phyloP scores from a whole-genome alignment of 305 asterid genomes.

The Fraxinus platypoda region DNA sequence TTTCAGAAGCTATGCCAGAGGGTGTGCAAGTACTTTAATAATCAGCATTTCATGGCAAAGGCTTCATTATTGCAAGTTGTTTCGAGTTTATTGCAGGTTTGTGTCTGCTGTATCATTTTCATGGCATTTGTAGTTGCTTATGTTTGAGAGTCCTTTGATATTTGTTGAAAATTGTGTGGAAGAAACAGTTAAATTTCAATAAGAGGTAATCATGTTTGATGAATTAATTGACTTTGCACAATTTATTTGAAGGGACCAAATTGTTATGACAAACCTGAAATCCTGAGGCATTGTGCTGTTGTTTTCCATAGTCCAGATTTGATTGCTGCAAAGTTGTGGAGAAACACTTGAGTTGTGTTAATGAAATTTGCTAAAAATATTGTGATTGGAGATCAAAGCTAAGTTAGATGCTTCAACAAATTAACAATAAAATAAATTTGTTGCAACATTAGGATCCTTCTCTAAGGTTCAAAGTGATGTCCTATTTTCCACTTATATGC shows the following conservation, averaged over 20 bases:
- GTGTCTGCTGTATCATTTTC: background rate
- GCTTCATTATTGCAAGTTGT: constrained; percentile 84
- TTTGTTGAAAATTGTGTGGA: background rate
- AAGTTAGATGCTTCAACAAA: constrained; percentile 17
- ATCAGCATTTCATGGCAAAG: constrained; percentile 80
- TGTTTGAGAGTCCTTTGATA: background rate
- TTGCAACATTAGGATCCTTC: background rate
- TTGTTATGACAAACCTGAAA: background rate
- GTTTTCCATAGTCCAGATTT: constrained; percentile 8
- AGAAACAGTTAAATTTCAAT: background rate
- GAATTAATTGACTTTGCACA: constrained; percentile 7
- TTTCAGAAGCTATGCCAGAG: constrained; percentile 83
- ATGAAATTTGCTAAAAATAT: background rate
- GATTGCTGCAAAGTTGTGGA: constrained; percentile 14
- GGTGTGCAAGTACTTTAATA: constrained; percentile 81
- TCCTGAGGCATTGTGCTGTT: background rate
- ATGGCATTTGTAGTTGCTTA: background rate
- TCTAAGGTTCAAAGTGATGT: background rate
- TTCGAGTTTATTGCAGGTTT: constrained; percentile 87
- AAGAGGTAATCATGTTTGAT: background rate
- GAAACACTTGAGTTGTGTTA: background rate
- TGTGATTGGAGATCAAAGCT: background rate
- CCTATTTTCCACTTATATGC: background rate
- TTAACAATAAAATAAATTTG: background rate
- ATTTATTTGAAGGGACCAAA: constrained; percentile 3